phyloP scores from a whole-genome alignment of 129 eudicot genomes.

The Lactuca sativa region DNA sequence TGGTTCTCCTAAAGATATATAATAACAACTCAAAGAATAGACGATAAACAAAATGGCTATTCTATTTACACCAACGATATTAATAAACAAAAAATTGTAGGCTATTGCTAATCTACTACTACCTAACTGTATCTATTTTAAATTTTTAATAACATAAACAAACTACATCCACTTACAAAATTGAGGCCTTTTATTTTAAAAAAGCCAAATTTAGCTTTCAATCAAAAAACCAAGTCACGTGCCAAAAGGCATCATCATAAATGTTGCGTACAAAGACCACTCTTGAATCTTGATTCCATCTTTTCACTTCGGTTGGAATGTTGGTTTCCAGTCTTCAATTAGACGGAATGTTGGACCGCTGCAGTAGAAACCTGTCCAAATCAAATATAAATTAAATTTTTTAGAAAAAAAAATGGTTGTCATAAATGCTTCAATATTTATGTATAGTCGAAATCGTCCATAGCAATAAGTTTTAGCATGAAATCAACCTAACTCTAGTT shows the following conservation, averaged over 20 bases:
- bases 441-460: background rate
- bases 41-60: slow-evolving; percentile 19
- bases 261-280: background rate
- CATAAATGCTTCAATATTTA: background rate
- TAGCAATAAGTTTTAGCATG: background rate
- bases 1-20: too few relatives aligned
- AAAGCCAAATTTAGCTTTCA: slow-evolving; percentile 9
- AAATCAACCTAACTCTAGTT: background rate
- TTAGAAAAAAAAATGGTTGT: background rate
- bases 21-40: slow-evolving; percentile 12
- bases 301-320: background rate
- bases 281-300: background rate
- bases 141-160: slow-evolving; percentile 24
- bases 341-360: background rate
- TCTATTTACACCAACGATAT: slow-evolving; percentile 28
- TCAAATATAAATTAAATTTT: background rate
- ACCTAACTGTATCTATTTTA: slow-evolving; percentile 19
- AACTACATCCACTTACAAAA: slow-evolving; percentile 37
- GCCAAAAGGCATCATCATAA: background rate
- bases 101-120: slow-evolving; percentile 15
- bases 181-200: slow-evolving; percentile 11
- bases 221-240: background rate
- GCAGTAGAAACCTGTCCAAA: background rate
- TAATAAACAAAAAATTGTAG: slow-evolving; percentile 4
- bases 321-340: background rate